Evolutionary conservation across 2,329 filamentous ascomycete species (phyloP).

Genomic region (Tolypocladium ovalisporum): DNA sequence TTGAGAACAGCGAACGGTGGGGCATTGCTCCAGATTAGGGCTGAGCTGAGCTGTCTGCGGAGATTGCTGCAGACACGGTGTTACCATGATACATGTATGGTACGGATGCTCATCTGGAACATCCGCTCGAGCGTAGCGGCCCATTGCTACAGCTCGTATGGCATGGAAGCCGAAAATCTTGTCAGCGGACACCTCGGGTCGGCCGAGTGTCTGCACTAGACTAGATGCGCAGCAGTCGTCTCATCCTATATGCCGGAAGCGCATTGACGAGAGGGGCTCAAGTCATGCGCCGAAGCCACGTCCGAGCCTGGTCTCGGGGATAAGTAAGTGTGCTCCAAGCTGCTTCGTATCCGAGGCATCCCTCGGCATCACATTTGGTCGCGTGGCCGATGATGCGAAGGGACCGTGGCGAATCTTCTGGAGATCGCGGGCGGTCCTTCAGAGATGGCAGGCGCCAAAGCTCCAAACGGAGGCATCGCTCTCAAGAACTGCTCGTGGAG

Average conservation of each 20-base stretch:
- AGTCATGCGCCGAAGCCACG: background rate
- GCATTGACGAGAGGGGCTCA: background rate
- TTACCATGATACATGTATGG: too few species aligned
- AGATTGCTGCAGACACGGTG: too few species aligned
- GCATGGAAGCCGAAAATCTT: too few species aligned
- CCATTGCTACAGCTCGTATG: too few species aligned
- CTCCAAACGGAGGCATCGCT: background rate
- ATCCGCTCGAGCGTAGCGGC: too few species aligned
- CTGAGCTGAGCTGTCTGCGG: too few species aligned
- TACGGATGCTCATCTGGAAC: too few species aligned
- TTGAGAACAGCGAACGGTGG: too few species aligned
- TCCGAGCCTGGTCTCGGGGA: too few species aligned
- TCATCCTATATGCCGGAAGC: background rate
- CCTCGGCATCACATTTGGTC: too few species aligned
- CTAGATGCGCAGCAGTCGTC: background rate
- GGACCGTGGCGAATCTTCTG: background rate
- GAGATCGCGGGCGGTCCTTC: background rate
- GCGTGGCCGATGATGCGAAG: background rate
- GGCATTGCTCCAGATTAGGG: too few species aligned
- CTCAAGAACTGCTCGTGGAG: background rate
- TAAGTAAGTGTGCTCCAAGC: background rate
- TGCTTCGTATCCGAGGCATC: background rate
- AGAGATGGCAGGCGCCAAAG: background rate
- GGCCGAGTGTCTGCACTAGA: background rate
- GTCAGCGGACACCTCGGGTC: background rate